Conservation (phyloP, 2,329 filamentous ascomycete genomes). For the Parascedosporium putredinis region DNA sequence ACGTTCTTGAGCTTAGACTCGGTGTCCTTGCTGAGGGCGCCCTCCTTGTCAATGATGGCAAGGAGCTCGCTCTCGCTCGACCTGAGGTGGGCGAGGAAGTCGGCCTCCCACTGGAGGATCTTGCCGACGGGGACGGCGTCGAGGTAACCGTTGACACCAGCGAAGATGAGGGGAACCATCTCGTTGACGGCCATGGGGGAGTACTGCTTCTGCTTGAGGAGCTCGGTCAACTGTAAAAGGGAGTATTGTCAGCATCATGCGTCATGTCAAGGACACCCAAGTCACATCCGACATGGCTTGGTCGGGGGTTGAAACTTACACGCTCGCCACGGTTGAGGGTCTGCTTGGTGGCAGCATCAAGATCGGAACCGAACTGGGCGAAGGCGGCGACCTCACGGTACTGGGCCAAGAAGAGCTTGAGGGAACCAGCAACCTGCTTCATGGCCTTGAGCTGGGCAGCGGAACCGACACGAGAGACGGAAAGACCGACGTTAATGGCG, state of each 20-base stretch:
- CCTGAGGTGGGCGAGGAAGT: constrained; percentile 88
- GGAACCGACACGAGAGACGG: constrained; percentile 98
- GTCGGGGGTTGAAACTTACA: constrained; percentile 45
- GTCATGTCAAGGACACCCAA: neutral
- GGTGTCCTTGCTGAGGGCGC: constrained; percentile 87
- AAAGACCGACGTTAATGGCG: constrained; percentile 99
- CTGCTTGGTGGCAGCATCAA: constrained; percentile 98
- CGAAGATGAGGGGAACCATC: constrained; percentile 99
- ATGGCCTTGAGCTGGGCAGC: constrained; percentile 99
- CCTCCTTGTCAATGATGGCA: constrained; percentile 87
- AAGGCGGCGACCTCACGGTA: constrained; percentile 99
- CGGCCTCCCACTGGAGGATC: constrained; percentile 87
- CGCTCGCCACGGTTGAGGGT: constrained; percentile 97
- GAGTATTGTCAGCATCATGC: neutral
- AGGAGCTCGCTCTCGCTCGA: constrained; percentile 80
- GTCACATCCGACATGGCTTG: no score
- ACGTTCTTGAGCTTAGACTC: constrained; percentile 74
- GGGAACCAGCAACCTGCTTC: constrained; percentile 99
- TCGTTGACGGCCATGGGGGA: constrained; percentile 96
- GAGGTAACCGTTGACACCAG: constrained; percentile 95
- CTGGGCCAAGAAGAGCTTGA: constrained; percentile 99
- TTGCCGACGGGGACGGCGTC: constrained; percentile 82
- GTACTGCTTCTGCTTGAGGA: constrained; percentile 99
- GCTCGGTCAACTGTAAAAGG: constrained; percentile 64
- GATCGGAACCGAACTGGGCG: constrained; percentile 99